Evolutionary conservation across 2,329 filamentous ascomycete species (phyloP).

Genomic region (Furcasterigmium furcatum): DNA sequence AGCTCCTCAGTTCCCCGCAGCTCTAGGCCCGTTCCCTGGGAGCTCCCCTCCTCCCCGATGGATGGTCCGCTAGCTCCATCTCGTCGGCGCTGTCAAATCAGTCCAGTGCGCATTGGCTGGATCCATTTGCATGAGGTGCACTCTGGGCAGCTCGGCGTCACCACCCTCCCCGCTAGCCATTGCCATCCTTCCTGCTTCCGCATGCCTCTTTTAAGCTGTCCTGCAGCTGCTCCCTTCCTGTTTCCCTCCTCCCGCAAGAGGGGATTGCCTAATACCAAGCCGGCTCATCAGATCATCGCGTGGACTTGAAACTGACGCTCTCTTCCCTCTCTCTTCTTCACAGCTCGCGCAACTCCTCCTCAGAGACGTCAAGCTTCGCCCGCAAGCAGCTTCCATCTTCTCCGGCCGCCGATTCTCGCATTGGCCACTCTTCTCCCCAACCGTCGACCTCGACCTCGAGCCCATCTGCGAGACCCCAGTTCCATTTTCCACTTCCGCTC

Average conservation of each 20-base stretch:
- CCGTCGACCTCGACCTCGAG: conserved; percentile 34
- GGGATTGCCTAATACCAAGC: not conserved
- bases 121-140: too few species aligned
- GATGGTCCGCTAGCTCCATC: too few species aligned
- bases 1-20: too few species aligned
- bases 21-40: too few species aligned
- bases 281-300: conserved; percentile 1
- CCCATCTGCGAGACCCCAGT: conserved; percentile 52
- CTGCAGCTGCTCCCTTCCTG: conserved; percentile 9
- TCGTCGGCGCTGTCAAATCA: too few species aligned
- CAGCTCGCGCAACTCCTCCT: conserved; percentile 52
- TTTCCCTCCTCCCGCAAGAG: conserved; percentile 15
- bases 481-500: conserved; percentile 51
- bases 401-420: conserved; percentile 20
- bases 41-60: too few species aligned
- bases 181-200: not conserved
- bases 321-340: conserved; percentile 11
- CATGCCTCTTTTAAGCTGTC: too few species aligned
- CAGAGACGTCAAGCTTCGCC: conserved; percentile 42
- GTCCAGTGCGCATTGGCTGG: too few species aligned
- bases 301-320: conserved; percentile 14
- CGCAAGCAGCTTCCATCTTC: conserved; percentile 19
- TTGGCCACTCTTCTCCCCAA: conserved; percentile 36
- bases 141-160: too few species aligned
- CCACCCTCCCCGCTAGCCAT: too few species aligned